A percentile compares a stretch with the other conserved stretches of the same genome.
Conservation (phyloP, 352 stramenopile genomes). For the Plasmopara halstedii region DNA sequence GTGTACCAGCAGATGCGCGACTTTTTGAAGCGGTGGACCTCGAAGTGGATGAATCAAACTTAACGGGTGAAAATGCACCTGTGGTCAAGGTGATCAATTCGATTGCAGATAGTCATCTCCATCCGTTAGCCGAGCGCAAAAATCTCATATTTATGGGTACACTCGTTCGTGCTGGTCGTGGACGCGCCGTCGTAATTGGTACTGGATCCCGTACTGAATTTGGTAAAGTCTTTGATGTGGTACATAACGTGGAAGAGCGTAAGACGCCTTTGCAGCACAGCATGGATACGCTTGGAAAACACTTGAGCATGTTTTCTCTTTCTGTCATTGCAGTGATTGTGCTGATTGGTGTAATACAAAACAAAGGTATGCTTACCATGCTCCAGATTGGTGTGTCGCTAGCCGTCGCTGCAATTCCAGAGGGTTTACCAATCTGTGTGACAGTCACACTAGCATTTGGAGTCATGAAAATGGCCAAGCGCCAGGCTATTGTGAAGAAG, state of each 20-base stretch:
- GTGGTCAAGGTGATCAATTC: conserved; percentile 61
- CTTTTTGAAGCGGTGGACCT: conserved; percentile 85
- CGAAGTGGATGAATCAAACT: conserved; percentile 91
- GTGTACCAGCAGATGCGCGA: conserved; percentile 88
- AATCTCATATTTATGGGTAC: conserved; percentile 97
- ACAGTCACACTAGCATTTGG: conserved; percentile 73
- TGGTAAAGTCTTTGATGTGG: conserved; percentile 91
- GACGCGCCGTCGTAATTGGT: conserved; percentile 89
- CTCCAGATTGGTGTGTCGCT: conserved; percentile 94
- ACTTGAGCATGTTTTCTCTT: conserved; percentile 91
- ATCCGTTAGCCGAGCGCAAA: conserved; percentile 70
- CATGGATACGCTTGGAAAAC: conserved; percentile 96
- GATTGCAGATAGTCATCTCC: conserved; percentile 59
- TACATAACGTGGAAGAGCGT: conserved; percentile 89
- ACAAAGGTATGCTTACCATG: conserved; percentile 92
- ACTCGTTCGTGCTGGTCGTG: conserved; percentile 88
- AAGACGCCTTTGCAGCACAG: conserved; percentile 92
- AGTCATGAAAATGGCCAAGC: conserved; percentile 84
- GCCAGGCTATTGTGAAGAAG: conserved; percentile 85
- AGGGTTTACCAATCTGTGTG: conserved; percentile 75
- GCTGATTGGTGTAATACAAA: conserved; percentile 86
- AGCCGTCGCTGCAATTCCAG: conserved; percentile 63
- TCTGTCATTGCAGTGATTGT: conserved; percentile 92
- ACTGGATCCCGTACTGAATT: conserved; percentile 95
- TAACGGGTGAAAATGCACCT: conserved; percentile 90